Percentiles rank a stretch among this genome's conserved stretches.
phyloP scores from a whole-genome alignment of 495 filamentous ascomycete genomes.

The Amphirosellinia nigrospora region DNA sequence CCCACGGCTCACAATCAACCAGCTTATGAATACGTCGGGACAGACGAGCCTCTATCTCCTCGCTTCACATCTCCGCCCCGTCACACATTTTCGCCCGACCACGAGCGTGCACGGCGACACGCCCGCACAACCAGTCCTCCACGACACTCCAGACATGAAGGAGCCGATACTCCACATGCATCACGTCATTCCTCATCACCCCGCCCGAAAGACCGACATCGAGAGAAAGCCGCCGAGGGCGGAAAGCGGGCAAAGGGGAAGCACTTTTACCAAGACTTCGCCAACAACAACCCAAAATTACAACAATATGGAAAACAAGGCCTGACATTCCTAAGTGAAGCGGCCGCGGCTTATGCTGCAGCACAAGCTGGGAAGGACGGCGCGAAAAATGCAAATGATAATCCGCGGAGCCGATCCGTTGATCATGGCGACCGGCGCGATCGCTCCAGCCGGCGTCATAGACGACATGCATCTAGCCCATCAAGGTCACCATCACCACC shows the following conservation, averaged over 20 bases:
- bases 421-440: constrained; percentile 29
- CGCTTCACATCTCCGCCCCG: constrained; percentile 22
- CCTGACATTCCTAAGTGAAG: constrained; percentile 37
- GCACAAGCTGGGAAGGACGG: constrained; percentile 30
- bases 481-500: constrained; percentile 38
- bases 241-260: constrained; percentile 21
- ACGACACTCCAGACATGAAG: constrained; percentile 29
- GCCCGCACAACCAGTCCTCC: constrained; percentile 40
- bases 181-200: constrained; percentile 31
- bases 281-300: constrained; percentile 29
- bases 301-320: constrained; percentile 36
- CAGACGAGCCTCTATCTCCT: constrained; percentile 30
- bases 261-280: constrained; percentile 25
- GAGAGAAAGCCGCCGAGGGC: not conserved
- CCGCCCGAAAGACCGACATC: constrained; percentile 15
- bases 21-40: constrained; percentile 39
- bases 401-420: constrained; percentile 25
- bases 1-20: constrained; percentile 25
- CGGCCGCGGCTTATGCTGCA: constrained; percentile 38
- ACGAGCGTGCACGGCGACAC: constrained; percentile 24
- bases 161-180: constrained; percentile 20
- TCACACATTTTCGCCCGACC: constrained; percentile 19
- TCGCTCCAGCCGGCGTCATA: constrained; percentile 30
- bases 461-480: constrained; percentile 31
- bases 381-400: not conserved